Conservation (phyloP, 768 basidiomycete genomes). For the Galerina sulciceps region DNA sequence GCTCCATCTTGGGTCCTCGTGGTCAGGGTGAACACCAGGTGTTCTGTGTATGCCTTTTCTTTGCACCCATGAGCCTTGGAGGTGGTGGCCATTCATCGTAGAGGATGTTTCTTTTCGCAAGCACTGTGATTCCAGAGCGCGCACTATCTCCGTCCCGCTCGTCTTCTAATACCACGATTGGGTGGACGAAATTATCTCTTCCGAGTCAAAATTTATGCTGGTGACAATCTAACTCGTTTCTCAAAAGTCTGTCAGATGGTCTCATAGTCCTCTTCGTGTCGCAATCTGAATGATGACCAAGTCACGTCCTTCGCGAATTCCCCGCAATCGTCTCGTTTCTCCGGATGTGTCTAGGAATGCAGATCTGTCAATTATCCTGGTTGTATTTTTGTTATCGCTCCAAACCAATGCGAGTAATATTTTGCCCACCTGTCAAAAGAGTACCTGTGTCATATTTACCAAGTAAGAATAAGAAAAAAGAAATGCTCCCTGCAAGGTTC, state of each 20-base stretch:
- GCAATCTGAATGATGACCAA: background rate
- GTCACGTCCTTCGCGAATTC: background rate
- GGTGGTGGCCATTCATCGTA: constrained; percentile 5
- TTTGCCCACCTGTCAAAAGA: too few relatives aligned
- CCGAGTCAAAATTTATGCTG: constrained; percentile 1
- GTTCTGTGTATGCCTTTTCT: constrained; percentile 9
- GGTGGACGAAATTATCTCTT: constrained; percentile 3
- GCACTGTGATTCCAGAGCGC: constrained; percentile 17
- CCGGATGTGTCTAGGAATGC: too few relatives aligned
- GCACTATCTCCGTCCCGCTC: constrained; percentile 29
- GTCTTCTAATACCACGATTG: constrained; percentile 28
- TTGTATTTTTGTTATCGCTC: too few relatives aligned
- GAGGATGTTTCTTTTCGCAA: constrained; percentile 15
- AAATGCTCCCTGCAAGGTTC: constrained; percentile 57
- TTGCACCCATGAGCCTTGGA: background rate
- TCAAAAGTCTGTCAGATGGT: background rate
- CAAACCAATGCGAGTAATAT: background rate
- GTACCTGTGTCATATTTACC: too few relatives aligned
- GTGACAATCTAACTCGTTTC: constrained; percentile 1
- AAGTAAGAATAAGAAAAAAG: constrained; percentile 24
- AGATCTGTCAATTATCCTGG: too few relatives aligned
- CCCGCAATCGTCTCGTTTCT: background rate
- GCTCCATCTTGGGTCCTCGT: constrained; percentile 17
- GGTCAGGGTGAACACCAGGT: constrained; percentile 9
- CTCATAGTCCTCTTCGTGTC: background rate